phyloP scores from a whole-genome alignment of 2,329 filamentous ascomycete species.

The Penicillium expansum region DNA sequence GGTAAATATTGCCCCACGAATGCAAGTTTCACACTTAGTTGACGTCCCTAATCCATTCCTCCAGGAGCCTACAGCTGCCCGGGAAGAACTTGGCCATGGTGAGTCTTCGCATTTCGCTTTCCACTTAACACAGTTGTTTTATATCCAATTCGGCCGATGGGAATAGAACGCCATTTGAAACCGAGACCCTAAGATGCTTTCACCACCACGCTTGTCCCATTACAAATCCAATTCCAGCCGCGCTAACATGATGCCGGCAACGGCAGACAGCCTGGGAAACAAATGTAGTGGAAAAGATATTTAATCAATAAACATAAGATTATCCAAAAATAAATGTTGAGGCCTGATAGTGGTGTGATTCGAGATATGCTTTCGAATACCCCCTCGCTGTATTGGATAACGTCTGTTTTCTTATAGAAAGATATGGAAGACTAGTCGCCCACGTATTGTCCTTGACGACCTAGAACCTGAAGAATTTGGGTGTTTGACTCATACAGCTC shows the following conservation, averaged over 20 bases:
- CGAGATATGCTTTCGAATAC: no score
- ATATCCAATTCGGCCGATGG: neutral
- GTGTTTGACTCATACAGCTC: neutral
- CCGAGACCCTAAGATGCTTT: neutral
- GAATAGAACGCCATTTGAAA: neutral
- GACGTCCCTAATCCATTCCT: neutral
- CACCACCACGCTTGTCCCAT: neutral
- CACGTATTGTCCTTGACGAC: neutral
- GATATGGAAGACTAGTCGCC: neutral
- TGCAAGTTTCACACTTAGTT: neutral
- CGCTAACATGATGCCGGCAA: neutral
- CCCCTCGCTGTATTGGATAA: neutral
- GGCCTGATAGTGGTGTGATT: no score
- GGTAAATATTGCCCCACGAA: neutral
- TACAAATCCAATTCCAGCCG: neutral
- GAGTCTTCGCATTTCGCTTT: constrained; percentile 8
- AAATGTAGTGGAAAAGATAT: no score
- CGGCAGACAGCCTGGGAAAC: no score
- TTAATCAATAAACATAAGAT: no score
- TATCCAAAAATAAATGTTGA: no score
- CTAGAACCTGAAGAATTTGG: neutral
- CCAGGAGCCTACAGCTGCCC: constrained; percentile 30
- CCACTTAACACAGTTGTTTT: neutral
- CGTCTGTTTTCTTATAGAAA: neutral
- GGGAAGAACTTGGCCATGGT: constrained; percentile 34